Base-by-base conservation (phyloP, 352 stramenopile genomes). In the Peronosclerospora sorghi region DNA sequence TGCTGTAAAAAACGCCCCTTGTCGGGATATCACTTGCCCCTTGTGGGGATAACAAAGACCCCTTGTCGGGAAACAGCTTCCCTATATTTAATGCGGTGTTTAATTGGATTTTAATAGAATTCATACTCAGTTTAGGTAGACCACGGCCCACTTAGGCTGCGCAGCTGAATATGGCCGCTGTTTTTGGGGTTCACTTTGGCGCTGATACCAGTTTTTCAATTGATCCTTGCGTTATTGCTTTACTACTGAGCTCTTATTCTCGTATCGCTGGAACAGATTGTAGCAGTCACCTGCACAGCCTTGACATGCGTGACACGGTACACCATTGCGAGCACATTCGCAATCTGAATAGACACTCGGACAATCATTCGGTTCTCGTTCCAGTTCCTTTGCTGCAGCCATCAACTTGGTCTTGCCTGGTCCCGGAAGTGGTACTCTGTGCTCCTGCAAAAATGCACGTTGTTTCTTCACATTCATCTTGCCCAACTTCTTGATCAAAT, bases 381-480 rank as follows among this genome's bases (percentile, higher is more conserved):
- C 79, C 18, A 89, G 45, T 39, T 59, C 56, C 45, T 86, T 86
- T 26, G 79, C 79, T 2, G 59, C 53, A 13, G 71, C 63, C 52
- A 92, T 54, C 4, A 92, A 56, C 57, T 86, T 62, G 0, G 68
- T 62, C 51, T 87, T 87, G n/a, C 45, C 63, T 37, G 71, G 54
- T 30, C 58, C 65, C 0, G 58, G 41, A 14, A 73, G 53, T 5
- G 62, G 56, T 5, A 86, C 56, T 29, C 69, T 60, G 26, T 69
- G 66, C 20, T 76, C 74, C 10, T 65, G 56, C 10, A 92, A 54
- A 41, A 88, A 92, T 6, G 42, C 46, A 23, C 74, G 68, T 18
- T 89, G 60, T 39, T 84, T 85, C 48, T 88, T 88, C 8, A 83
- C 62, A 37, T 84, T 85, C 79, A 92, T 91, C 52, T 87, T 87